Conservation (phyloP, 495 filamentous ascomycete genomes). For the Aspergillus ellipticus region DNA sequence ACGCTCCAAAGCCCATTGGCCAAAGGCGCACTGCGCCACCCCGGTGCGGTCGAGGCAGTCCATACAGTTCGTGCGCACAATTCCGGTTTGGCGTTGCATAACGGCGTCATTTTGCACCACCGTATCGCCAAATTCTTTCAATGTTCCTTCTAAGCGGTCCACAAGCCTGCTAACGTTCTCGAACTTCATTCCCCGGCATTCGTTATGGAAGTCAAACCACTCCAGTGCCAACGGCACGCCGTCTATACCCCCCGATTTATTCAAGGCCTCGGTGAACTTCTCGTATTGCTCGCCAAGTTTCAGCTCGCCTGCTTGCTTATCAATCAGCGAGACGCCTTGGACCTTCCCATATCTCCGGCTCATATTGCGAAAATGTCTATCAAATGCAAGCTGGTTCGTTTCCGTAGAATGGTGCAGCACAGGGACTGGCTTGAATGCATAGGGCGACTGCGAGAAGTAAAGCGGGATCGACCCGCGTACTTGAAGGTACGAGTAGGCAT, state of each 20-base stretch:
- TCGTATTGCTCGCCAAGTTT: constrained; percentile 76
- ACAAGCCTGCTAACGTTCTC: constrained; percentile 83
- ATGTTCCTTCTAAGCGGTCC: constrained; percentile 56
- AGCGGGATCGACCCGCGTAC: constrained; percentile 83
- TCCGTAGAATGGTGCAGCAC: constrained; percentile 72
- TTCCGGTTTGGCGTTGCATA: constrained; percentile 60
- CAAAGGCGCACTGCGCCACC: constrained; percentile 85
- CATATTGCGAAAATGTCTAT: constrained; percentile 69
- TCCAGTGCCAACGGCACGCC: constrained; percentile 63
- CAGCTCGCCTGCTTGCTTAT: constrained; percentile 76
- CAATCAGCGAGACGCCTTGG: constrained; percentile 79
- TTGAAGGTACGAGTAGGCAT: constrained; percentile 79
- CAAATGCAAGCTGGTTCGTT: constrained; percentile 73
- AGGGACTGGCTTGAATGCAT: constrained; percentile 85
- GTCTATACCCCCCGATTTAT: constrained; percentile 55
- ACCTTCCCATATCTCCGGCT: constrained; percentile 65
- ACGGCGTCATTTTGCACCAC: constrained; percentile 51
- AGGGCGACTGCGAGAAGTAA: constrained; percentile 90
- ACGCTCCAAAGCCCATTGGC: constrained; percentile 66
- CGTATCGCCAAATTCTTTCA: constrained; percentile 64
- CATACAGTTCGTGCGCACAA: constrained; percentile 93
- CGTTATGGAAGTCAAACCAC: constrained; percentile 94
- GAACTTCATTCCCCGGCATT: constrained; percentile 94
- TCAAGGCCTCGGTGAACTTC: constrained; percentile 56
- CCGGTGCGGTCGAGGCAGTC: constrained; percentile 94